phyloP scores from a whole-genome alignment of 257 asterid species.

The Scutellaria minor region DNA sequence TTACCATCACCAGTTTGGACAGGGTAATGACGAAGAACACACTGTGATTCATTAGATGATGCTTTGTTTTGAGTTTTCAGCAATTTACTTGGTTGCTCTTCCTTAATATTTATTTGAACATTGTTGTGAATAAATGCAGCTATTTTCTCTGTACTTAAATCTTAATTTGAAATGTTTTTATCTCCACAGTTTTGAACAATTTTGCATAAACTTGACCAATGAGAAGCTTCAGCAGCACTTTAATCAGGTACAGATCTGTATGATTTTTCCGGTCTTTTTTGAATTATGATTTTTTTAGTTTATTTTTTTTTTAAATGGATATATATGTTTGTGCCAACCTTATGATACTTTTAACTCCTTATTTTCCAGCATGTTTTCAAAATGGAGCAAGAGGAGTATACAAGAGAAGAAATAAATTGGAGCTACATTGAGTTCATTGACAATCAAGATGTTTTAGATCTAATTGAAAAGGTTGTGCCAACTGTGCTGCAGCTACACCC shows the following conservation, averaged over 20 bases:
- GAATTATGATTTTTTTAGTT: constrained; percentile 5
- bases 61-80: constrained; percentile 25
- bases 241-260: constrained; percentile 72
- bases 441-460: constrained; percentile 91
- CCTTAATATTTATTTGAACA: constrained; percentile 24
- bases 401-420: constrained; percentile 98
- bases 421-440: constrained; percentile 99
- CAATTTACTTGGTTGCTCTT: constrained; percentile 6
- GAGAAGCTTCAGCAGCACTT: constrained; percentile 99
- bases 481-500: constrained; percentile 30
- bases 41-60: not conserved
- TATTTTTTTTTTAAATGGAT: not conserved
- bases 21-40: not conserved
- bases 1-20: constrained; percentile 16
- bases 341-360: constrained; percentile 33
- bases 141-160: constrained; percentile 17
- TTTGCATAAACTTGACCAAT: constrained; percentile 94
- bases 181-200: constrained; percentile 86
- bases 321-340: constrained; percentile 31
- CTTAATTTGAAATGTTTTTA: constrained; percentile 32
- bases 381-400: constrained; percentile 99
- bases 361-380: constrained; percentile 91
- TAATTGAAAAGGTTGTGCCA: constrained; percentile 80
- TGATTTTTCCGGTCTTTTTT: constrained; percentile 19
- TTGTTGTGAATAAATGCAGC: constrained; percentile 7